phyloP scores from a whole-genome alignment of 73 alveolate genomes.

The Paramecium octaurelia region DNA sequence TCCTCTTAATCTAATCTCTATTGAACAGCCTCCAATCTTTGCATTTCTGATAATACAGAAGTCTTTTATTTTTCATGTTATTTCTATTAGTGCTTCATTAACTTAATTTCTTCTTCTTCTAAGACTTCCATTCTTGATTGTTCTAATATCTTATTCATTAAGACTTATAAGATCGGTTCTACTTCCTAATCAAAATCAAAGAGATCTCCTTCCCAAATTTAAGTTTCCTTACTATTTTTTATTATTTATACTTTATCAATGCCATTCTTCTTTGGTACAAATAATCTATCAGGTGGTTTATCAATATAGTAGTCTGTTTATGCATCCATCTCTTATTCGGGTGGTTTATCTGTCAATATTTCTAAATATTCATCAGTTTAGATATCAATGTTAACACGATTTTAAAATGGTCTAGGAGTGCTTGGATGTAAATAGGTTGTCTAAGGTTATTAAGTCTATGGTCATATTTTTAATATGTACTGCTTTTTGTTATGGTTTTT shows the following conservation, averaged over 20 bases:
- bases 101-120: constrained; percentile 91
- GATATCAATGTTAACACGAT: constrained; percentile 67
- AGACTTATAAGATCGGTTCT: constrained; percentile 90
- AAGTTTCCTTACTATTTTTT: constrained; percentile 56
- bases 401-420: constrained; percentile 74
- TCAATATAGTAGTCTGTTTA: constrained; percentile 88
- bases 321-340: constrained; percentile 79
- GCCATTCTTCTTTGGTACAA: constrained; percentile 80
- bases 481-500: constrained; percentile 55
- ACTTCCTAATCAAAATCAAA: constrained; percentile 93
- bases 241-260: constrained; percentile 56
- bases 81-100: constrained; percentile 88
- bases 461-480: background rate
- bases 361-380: constrained; percentile 71
- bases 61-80: constrained; percentile 84
- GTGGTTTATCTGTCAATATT: constrained; percentile 74
- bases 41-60: constrained; percentile 85
- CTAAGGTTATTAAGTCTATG: constrained; percentile 34
- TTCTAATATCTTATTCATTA: constrained; percentile 87
- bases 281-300: constrained; percentile 84
- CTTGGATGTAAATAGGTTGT: constrained; percentile 47
- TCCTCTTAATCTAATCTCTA: constrained; percentile 84
- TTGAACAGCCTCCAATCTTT: constrained; percentile 85
- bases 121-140: constrained; percentile 95
- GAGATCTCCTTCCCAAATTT: constrained; percentile 92